phyloP scores from a whole-genome alignment of 371 early-diverging fungal genomes.

The Haplosporangium sp. region DNA sequence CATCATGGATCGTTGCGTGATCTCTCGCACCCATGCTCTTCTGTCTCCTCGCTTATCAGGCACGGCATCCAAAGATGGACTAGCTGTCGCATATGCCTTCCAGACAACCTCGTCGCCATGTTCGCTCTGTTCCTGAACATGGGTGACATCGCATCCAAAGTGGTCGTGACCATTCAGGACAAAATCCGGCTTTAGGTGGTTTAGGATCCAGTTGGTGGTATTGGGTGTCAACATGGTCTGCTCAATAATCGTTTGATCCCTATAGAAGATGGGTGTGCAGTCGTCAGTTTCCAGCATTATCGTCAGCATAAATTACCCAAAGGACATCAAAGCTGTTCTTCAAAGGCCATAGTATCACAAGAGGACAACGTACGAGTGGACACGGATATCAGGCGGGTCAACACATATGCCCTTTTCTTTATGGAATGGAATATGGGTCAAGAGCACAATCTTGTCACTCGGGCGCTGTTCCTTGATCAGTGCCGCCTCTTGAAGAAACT shows the following conservation, averaged over 20 bases:
- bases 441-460: slow-evolving; percentile 66
- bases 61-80: background rate
- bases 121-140: slow-evolving; percentile 17
- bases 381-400: slow-evolving; percentile 49
- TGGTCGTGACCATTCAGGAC: slow-evolving; percentile 68
- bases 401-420: slow-evolving; percentile 69
- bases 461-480: slow-evolving; percentile 63
- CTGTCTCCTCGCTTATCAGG: background rate
- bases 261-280: background rate
- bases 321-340: too few species aligned
- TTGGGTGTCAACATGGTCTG: slow-evolving; percentile 64
- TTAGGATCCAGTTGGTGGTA: slow-evolving; percentile 58
- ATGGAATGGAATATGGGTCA: slow-evolving; percentile 64
- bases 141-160: slow-evolving; percentile 59
- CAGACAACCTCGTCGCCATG: slow-evolving; percentile 8
- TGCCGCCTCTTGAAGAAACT: slow-evolving; percentile 55
- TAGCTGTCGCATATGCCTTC: background rate
- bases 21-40: slow-evolving; percentile 45
- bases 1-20: slow-evolving; percentile 68
- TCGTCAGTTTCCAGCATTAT: too few species aligned
- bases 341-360: too few species aligned
- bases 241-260: slow-evolving; percentile 56
- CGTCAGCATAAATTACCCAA: too few species aligned
- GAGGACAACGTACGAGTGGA: slow-evolving; percentile 30
- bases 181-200: slow-evolving; percentile 58